Percentiles rank a stretch among this genome's conserved stretches.
These are phyloP conservation scores for Powellomyces hirtus DNA, from an alignment of 192 early-diverging fungal genomes.

Conservation along the genomic window DNA sequence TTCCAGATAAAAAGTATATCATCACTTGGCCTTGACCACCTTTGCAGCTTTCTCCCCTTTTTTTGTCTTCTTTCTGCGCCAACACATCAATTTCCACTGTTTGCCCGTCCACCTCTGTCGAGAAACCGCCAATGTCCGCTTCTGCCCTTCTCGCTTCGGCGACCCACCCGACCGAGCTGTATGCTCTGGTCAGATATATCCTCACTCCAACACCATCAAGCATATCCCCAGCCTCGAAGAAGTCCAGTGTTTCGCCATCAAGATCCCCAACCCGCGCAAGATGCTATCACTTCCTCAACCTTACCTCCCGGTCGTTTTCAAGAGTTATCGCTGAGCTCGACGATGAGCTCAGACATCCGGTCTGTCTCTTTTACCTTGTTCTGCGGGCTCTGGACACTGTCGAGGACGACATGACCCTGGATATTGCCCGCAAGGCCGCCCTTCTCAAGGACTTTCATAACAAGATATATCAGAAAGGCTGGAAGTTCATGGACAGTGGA, in stretches of 20 bases:
- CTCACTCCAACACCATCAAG: conserved; percentile 5
- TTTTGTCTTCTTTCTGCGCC: too few species aligned
- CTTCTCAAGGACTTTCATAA: conserved; percentile 81
- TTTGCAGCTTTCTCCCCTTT: too few species aligned
- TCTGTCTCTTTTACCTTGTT: conserved; percentile 95
- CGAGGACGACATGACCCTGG: conserved; percentile 97
- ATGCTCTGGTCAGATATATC: conserved; percentile 64
- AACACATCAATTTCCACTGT: too few species aligned
- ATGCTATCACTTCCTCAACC: conserved; percentile 89
- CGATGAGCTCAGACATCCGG: conserved; percentile 49
- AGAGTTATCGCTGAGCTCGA: conserved; percentile 81
- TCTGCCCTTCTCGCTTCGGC: conserved; percentile 26
- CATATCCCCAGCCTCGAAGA: conserved; percentile 48
- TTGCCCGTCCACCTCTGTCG: too few species aligned
- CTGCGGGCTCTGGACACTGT: conserved; percentile 96
- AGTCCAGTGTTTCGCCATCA: conserved; percentile 40
- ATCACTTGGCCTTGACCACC: too few species aligned
- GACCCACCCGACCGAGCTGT: conserved; percentile 80
- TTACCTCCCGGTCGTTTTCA: conserved; percentile 95
- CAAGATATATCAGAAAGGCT: conserved; percentile 67
- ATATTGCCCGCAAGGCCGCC: conserved; percentile 68
- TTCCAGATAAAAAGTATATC: too few species aligned
- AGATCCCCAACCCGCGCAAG: conserved; percentile 45
- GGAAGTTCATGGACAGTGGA: conserved; percentile 64
- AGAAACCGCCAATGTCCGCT: conserved; percentile 29